phyloP scores from a whole-genome alignment of 2,329 filamentous ascomycete genomes.

The Macrophomina tecta region DNA sequence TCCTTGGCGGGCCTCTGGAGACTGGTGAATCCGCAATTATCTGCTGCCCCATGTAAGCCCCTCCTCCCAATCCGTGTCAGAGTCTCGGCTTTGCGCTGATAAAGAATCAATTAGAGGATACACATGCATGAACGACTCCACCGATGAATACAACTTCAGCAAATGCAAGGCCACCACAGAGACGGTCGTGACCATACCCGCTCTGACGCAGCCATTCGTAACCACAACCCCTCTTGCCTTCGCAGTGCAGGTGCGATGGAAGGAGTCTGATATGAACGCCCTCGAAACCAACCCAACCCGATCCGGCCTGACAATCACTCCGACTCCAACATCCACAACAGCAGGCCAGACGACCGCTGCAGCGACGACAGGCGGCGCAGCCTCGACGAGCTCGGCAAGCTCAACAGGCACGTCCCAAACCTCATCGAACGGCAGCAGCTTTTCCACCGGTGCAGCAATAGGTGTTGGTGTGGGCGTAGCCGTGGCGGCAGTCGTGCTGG shows the following conservation, averaged over 20 bases:
- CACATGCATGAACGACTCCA: background rate
- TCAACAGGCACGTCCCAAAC: background rate
- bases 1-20: slow-evolving; percentile 3
- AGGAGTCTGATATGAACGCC: background rate
- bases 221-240: slow-evolving; percentile 11
- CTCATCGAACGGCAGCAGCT: no score
- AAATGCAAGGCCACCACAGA: background rate
- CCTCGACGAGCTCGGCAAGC: background rate
- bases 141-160: slow-evolving; percentile 2
- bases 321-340: background rate
- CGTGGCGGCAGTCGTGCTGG: background rate
- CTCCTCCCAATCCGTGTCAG: no score
- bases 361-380: background rate
- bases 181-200: background rate
- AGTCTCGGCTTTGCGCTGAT: no score
- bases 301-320: slow-evolving; percentile 8
- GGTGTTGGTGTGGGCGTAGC: slow-evolving; percentile 27
- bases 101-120: background rate
- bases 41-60: slow-evolving; percentile 6
- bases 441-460: slow-evolving; percentile 24
- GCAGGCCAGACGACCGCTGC: background rate
- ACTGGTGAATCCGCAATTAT: background rate
- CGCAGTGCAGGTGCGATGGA: slow-evolving; percentile 22
- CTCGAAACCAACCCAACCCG: slow-evolving; percentile 11
- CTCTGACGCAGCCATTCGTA: background rate